Base-by-base conservation (phyloP, 2,329 filamentous ascomycete species). In the Lizonia empirigonia region DNA sequence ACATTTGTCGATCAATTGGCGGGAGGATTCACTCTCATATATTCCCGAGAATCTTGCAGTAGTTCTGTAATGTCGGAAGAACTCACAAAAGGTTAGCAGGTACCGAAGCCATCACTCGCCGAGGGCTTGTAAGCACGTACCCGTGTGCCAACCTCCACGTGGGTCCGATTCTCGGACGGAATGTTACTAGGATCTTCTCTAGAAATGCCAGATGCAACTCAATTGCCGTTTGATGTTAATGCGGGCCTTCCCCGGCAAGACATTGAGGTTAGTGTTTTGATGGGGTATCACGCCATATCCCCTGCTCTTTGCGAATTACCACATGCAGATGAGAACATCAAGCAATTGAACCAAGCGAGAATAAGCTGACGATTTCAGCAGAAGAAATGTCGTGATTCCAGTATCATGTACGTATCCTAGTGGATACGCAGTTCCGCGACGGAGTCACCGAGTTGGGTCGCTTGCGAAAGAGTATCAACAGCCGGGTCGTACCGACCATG, bases 211-310 rank as follows among this genome's bases (percentile, higher is more conserved):
- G 13, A 37, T 30, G 42, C 15, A 20, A 48, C 27, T 19, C 18
- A 19, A 18, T 7, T 35, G 34, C 34, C 18, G 22, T 24, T 19
- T 9, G 16, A 44, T 22, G n/a, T 35, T 19, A 23, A 13, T 39
- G 29, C 29, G 40, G 39, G 22, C 18, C 29, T 44, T 49, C 30
- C 29, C 39, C 33, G 48, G 30, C 29, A 35, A 44, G 40, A 30
- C 16, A 27, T 32, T 29, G 36, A 37, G 20, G 49, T 51, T 36
- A 42, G 32, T 32, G 23, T 36, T 59, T 56, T 53, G 56, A 45
- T 56, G 56, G 55, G 60, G 45, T 40, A 67, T 63, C 64, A 67
- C 64, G 64, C 48, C 59, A 67, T 67, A 38, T 44, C 40, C 48
- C 37, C 52, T 55, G 59, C 56, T 27, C 32, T 50, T 65, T 56